These are phyloP conservation scores for Ophiostoma quercus DNA, from an alignment of 2,329 filamentous ascomycete species.

Conservation along the genomic window DNA sequence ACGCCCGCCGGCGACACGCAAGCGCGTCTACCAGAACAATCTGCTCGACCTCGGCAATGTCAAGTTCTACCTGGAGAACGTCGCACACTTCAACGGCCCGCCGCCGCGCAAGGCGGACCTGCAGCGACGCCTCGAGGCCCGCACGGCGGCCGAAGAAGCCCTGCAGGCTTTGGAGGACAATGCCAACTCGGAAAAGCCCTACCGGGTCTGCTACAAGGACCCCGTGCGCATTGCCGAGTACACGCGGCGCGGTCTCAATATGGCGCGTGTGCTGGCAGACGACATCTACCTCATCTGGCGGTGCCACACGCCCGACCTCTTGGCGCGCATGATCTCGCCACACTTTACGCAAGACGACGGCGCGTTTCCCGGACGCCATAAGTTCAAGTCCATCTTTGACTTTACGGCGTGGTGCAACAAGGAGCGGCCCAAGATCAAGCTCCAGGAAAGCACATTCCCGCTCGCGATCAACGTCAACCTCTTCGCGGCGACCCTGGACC, in stretches of 20 bases:
- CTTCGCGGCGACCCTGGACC: neutral
- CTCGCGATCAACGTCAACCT: neutral
- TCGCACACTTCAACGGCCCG: neutral
- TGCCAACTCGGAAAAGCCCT: neutral
- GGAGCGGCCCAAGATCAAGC: neutral
- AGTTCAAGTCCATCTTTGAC: neutral
- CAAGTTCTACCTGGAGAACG: neutral
- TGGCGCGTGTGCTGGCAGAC: neutral
- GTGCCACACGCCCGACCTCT: neutral
- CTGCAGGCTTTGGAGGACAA: neutral
- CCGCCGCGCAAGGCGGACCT: neutral
- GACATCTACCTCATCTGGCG: conserved; percentile 9
- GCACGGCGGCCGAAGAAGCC: neutral
- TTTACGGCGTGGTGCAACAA: neutral
- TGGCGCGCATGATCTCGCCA: neutral
- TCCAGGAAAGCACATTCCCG: neutral
- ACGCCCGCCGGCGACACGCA: neutral
- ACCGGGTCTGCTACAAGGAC: neutral
- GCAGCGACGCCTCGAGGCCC: neutral
- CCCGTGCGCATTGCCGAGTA: neutral
- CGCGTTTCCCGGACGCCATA: neutral
- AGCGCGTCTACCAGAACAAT: neutral
- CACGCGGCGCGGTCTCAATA: neutral
- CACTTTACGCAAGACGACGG: neutral
- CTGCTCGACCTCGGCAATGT: neutral